Evolutionary conservation across 768 basidiomycete species (phyloP).

Genomic region (Boletus rubropictus): DNA sequence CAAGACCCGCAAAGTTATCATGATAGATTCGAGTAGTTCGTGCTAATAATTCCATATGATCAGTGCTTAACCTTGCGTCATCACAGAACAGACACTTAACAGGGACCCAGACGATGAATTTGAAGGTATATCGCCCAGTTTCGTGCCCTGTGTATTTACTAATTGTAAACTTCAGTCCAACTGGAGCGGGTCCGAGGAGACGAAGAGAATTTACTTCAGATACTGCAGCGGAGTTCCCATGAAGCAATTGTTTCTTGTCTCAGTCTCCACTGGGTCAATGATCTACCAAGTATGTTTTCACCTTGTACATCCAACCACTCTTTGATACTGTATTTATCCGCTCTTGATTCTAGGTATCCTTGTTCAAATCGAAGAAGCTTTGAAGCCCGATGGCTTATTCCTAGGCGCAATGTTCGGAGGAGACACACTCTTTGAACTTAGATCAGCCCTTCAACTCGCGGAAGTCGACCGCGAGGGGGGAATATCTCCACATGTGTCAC

Average conservation of each 20-base stretch:
- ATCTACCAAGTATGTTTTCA: constrained; percentile 70
- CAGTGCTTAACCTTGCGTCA: constrained; percentile 2
- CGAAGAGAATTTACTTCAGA: constrained; percentile 71
- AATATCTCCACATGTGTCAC: constrained; percentile 92
- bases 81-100: constrained; percentile 58
- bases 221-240: constrained; percentile 66
- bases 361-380: constrained; percentile 77
- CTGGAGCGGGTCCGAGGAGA: constrained; percentile 75
- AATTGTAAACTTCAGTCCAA: constrained; percentile 46
- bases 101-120: constrained; percentile 78
- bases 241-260: constrained; percentile 91
- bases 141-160: background rate
- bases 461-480: constrained; percentile 93
- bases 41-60: background rate
- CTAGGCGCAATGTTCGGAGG: constrained; percentile 93
- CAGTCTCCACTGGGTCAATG: constrained; percentile 95
- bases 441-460: constrained; percentile 90
- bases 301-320: background rate
- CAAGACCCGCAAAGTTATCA: constrained; percentile 64
- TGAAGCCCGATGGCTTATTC: constrained; percentile 91
- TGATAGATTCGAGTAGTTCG: constrained; percentile 86
- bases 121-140: constrained; percentile 50
- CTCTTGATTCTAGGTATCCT: constrained; percentile 53
- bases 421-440: constrained; percentile 92
- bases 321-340: background rate